phyloP scores from a whole-genome alignment of 257 asterid genomes.

The Eucommia ulmoides region DNA sequence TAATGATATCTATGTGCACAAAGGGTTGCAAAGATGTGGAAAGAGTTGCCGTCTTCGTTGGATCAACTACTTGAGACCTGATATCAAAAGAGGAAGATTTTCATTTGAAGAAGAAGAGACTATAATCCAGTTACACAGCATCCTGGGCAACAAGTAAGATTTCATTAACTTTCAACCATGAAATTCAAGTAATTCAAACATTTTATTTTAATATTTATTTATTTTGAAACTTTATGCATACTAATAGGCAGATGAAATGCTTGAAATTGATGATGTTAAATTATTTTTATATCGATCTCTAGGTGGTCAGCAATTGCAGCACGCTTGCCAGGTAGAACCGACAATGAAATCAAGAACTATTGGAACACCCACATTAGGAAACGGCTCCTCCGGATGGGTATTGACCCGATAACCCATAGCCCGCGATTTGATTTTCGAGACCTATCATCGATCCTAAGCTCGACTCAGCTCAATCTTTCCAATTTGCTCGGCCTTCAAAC shows the following conservation, averaged over 20 bases:
- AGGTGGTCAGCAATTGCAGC: slow-evolving; percentile 23
- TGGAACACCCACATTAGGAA: slow-evolving; percentile 16
- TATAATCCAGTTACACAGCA: slow-evolving; percentile 17
- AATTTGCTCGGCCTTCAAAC: slow-evolving; percentile 12
- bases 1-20: neutral
- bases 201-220: no score
- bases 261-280: neutral
- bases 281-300: neutral
- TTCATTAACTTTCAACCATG: neutral
- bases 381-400: slow-evolving; percentile 10
- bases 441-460: slow-evolving; percentile 8
- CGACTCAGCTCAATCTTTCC: slow-evolving; percentile 4
- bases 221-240: no score
- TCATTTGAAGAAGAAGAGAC: slow-evolving; percentile 19
- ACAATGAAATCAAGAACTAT: slow-evolving; percentile 15
- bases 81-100: slow-evolving; percentile 16
- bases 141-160: slow-evolving; percentile 22
- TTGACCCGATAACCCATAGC: slow-evolving; percentile 12
- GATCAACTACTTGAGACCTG: slow-evolving; percentile 12
- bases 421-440: slow-evolving; percentile 11
- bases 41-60: slow-evolving; percentile 15
- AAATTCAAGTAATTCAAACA: neutral
- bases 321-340: slow-evolving; percentile 17
- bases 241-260: no score
- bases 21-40: slow-evolving; percentile 15